Conservation (phyloP, 2,329 filamentous ascomycete genomes). For the Xylaria sp. region DNA sequence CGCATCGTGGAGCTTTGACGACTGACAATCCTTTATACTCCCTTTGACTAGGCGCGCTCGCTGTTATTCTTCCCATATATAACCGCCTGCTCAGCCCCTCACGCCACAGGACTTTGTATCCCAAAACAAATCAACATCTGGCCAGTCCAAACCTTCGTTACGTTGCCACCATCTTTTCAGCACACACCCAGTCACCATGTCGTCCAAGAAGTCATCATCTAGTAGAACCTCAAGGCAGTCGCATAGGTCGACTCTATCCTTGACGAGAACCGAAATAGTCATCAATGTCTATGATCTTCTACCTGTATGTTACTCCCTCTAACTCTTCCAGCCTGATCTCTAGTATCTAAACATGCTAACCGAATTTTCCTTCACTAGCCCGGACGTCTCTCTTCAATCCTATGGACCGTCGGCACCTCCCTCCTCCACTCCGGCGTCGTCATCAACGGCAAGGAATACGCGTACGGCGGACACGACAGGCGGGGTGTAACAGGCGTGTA, state of each 20-base stretch:
- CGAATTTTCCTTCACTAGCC: conserved; percentile 60
- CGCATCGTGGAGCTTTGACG: conserved; percentile 2
- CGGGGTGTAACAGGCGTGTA: conserved; percentile 81
- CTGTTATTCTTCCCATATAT: background rate
- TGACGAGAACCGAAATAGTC: conserved; percentile 77
- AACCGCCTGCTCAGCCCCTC: conserved; percentile 12
- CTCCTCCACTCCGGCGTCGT: conserved; percentile 87
- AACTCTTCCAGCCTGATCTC: background rate
- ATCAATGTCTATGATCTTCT: conserved; percentile 85
- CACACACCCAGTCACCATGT: conserved; percentile 51
- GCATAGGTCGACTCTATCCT: conserved; percentile 74
- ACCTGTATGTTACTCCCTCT: conserved; percentile 63
- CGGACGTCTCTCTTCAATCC: conserved; percentile 76
- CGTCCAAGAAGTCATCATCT: conserved; percentile 57
- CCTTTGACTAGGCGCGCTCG: conserved; percentile 1
- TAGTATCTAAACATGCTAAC: conserved; percentile 12
- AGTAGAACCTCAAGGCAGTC: conserved; percentile 51
- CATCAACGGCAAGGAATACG: conserved; percentile 83
- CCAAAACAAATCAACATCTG: background rate
- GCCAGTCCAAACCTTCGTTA: background rate
- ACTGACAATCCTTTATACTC: background rate
- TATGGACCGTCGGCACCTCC: conserved; percentile 82
- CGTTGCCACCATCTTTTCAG: conserved; percentile 38
- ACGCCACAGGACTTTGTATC: background rate
- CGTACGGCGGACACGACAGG: conserved; percentile 83